Percentiles rank a stretch among this genome's conserved stretches.
Evolutionary conservation across 208 protist species (phyloP).

Genomic region (Entamoeba nuttalli): DNA sequence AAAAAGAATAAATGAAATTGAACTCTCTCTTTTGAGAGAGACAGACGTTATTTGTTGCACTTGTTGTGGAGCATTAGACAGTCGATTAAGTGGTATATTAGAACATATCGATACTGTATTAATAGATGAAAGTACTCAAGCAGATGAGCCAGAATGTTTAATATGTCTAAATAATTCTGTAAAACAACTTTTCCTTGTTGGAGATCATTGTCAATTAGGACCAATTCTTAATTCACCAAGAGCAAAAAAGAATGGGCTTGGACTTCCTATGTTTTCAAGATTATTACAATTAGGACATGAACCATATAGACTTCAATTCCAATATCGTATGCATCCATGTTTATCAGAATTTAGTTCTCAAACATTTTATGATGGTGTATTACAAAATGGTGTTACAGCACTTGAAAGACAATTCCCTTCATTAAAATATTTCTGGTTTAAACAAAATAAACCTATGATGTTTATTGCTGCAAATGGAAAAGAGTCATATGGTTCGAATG

Average conservation of each 20-base stretch:
- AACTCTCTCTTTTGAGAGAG: conserved; percentile 18
- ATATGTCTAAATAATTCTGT: conserved; percentile 75
- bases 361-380: conserved; percentile 82
- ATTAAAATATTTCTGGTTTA: conserved; percentile 64
- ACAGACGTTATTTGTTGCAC: conserved; percentile 83
- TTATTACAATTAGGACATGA: conserved; percentile 61
- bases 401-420: conserved; percentile 37
- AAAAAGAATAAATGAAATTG: background rate
- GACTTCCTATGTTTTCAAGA: conserved; percentile 77
- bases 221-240: conserved; percentile 78
- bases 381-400: conserved; percentile 77
- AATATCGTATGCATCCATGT: conserved; percentile 92
- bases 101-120: conserved; percentile 66
- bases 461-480: conserved; percentile 66
- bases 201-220: conserved; percentile 82
- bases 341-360: conserved; percentile 78
- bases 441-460: conserved; percentile 63
- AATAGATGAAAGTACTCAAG: conserved; percentile 84
- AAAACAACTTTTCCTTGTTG: conserved; percentile 67
- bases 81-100: conserved; percentile 49
- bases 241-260: conserved; percentile 63
- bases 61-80: conserved; percentile 71
- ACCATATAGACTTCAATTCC: conserved; percentile 70
- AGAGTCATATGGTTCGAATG: conserved; percentile 68
- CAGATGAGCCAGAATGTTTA: conserved; percentile 79